Conservation (phyloP, 2,329 filamentous ascomycete species). For the Aureobasidium sp. region DNA sequence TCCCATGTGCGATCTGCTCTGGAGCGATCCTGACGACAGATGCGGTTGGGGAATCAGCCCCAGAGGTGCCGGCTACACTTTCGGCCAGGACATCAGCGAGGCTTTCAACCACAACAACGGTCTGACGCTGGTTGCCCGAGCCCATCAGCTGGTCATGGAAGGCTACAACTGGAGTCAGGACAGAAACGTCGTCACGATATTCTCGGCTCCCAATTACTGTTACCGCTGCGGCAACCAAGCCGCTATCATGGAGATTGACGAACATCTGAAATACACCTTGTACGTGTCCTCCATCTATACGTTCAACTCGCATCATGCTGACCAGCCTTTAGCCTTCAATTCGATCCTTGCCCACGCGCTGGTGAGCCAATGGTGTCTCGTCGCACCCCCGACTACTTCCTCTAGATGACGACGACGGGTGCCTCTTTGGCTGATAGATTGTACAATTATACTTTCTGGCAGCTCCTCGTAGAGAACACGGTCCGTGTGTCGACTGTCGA, state of each 20-base stretch:
- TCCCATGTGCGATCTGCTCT: slow-evolving; percentile 67
- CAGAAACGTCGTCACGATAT: slow-evolving; percentile 95
- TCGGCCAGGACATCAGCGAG: slow-evolving; percentile 81
- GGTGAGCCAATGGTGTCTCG: slow-evolving; percentile 96
- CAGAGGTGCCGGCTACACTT: slow-evolving; percentile 43
- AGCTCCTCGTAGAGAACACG: slow-evolving; percentile 10
- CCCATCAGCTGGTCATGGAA: slow-evolving; percentile 98
- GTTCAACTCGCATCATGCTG: background rate
- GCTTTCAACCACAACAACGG: slow-evolving; percentile 99
- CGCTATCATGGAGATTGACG: slow-evolving; percentile 80
- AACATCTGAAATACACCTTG: slow-evolving; percentile 92
- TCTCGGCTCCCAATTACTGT: slow-evolving; percentile 95
- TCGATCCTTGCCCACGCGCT: slow-evolving; percentile 93
- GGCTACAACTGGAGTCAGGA: slow-evolving; percentile 99
- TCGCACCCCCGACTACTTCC: slow-evolving; percentile 98
- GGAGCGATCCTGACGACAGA: slow-evolving; percentile 64
- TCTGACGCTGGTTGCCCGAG: slow-evolving; percentile 86
- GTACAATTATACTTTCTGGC: slow-evolving; percentile 12
- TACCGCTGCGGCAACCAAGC: slow-evolving; percentile 89
- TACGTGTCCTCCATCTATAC: slow-evolving; percentile 44
- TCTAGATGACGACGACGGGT: slow-evolving; percentile 46
- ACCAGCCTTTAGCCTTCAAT: slow-evolving; percentile 72
- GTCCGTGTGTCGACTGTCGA: background rate
- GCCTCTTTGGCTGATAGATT: slow-evolving; percentile 8
- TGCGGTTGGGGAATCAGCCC: slow-evolving; percentile 59